These are phyloP conservation scores for Cardamine resedifolia DNA, from an alignment of 345 rosid species.

Conservation along the genomic window DNA sequence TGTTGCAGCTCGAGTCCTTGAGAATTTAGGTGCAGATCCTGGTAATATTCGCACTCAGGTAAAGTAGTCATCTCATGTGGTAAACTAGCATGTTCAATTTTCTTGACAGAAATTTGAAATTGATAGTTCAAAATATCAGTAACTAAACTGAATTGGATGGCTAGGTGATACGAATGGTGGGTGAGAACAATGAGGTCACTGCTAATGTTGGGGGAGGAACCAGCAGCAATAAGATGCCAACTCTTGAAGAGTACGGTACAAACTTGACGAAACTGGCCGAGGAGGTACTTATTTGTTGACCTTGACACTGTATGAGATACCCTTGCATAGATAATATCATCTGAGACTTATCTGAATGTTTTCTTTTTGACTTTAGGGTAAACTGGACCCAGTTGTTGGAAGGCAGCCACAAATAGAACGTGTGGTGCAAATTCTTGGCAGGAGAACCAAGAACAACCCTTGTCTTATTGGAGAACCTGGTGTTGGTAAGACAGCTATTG, in stretches of 20 bases:
- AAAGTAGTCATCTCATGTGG: conserved; percentile 26
- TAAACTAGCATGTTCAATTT: neutral
- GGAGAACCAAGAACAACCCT: conserved; percentile 94
- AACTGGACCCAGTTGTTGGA: conserved; percentile 98
- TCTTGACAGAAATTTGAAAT: neutral
- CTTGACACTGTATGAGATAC: neutral
- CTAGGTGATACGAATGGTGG: conserved; percentile 98
- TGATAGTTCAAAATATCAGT: neutral
- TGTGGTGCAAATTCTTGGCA: conserved; percentile 94
- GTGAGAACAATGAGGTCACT: conserved; percentile 86
- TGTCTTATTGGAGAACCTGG: conserved; percentile 99
- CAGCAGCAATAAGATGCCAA: conserved; percentile 91
- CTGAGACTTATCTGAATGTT: neutral
- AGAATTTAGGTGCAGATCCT: conserved; percentile 96
- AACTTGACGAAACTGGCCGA: conserved; percentile 97
- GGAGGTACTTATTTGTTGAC: conserved; percentile 54
- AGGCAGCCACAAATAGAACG: conserved; percentile 97
- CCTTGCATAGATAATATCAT: neutral
- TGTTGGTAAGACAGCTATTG: conserved; percentile 99
- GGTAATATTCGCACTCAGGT: conserved; percentile 97
- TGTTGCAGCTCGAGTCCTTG: conserved; percentile 98
- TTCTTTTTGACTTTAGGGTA: conserved; percentile 57
- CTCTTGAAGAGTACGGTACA: conserved; percentile 98
- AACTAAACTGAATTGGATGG: conserved; percentile 27
- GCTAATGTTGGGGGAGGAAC: conserved; percentile 83